Percentiles rank a stretch among this genome's conserved stretches.
Conservation (phyloP, 192 early-diverging fungal species). For the Linnemannia exigua region DNA sequence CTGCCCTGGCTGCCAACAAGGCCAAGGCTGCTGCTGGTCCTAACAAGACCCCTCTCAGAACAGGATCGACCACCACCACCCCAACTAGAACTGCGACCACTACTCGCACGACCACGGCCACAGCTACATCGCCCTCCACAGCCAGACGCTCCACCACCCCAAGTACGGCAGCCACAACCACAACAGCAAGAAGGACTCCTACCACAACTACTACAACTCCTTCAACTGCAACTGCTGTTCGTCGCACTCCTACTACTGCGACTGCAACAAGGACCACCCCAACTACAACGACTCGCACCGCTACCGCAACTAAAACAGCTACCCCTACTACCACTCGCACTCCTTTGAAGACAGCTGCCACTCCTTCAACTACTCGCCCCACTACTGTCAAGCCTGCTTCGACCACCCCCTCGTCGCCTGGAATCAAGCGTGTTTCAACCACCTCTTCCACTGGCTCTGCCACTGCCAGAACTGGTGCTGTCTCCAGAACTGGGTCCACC, state of each 20-base stretch:
- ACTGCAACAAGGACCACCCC: constrained; percentile 16
- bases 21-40: constrained; percentile 21
- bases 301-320: not conserved
- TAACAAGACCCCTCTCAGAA: constrained; percentile 12
- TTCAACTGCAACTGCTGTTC: not conserved
- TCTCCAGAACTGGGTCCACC: constrained; percentile 16
- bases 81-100: not conserved
- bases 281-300: constrained; percentile 11
- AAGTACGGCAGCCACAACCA: constrained; percentile 9
- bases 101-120: not conserved
- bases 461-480: constrained; percentile 12
- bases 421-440: constrained; percentile 24
- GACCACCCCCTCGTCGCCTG: constrained; percentile 2
- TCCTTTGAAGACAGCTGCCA: constrained; percentile 4
- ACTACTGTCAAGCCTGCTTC: constrained; percentile 8
- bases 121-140: constrained; percentile 4
- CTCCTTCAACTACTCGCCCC: not conserved
- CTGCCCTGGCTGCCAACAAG: constrained; percentile 31
- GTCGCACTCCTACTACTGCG: constrained; percentile 16
- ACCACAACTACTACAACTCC: constrained; percentile 8
- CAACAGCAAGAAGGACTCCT: constrained; percentile 5
- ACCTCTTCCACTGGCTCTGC: not conserved
- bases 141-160: constrained; percentile 10
- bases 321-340: constrained; percentile 12
- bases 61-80: not conserved